Evolutionary conservation across 2,329 filamentous ascomycete genomes (phyloP).

Genomic region (Clonostachys rhizophaga): DNA sequence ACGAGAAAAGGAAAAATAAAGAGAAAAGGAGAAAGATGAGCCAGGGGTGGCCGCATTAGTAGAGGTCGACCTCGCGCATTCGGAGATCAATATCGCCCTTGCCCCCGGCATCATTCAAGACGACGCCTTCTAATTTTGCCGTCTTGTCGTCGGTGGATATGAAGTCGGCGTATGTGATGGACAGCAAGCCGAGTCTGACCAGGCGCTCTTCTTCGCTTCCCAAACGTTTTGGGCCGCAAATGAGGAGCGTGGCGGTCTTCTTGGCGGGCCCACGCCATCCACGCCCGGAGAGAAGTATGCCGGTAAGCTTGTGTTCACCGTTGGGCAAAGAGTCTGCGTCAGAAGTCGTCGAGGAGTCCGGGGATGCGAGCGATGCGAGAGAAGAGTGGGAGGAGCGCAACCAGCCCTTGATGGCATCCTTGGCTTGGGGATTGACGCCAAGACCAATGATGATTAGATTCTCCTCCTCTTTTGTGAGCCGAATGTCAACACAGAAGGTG

Average conservation of each 20-base stretch:
- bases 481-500: slow-evolving; percentile 24
- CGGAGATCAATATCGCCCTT: slow-evolving; percentile 16
- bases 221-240: neutral
- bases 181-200: neutral
- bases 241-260: neutral
- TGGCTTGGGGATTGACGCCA: neutral
- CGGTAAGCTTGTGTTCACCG: neutral
- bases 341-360: neutral
- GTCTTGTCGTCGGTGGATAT: slow-evolving; percentile 6
- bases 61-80: slow-evolving; percentile 26
- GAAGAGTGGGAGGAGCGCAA: neutral
- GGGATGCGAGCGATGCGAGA: no score
- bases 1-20: neutral
- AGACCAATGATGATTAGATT: neutral
- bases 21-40: neutral
- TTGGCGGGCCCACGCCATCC: slow-evolving; percentile 1
- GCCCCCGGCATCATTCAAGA: slow-evolving; percentile 3
- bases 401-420: slow-evolving; percentile 8
- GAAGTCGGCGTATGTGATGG: slow-evolving; percentile 13
- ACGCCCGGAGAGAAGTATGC: slow-evolving; percentile 3
- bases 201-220: neutral
- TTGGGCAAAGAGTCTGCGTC: slow-evolving; percentile 1
- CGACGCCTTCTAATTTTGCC: slow-evolving; percentile 14
- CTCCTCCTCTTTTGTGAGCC: slow-evolving; percentile 8
- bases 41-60: slow-evolving; percentile 7